Base-by-base conservation (phyloP, 1,139 yeast genomes). In the Insectozyma bohioensis region DNA sequence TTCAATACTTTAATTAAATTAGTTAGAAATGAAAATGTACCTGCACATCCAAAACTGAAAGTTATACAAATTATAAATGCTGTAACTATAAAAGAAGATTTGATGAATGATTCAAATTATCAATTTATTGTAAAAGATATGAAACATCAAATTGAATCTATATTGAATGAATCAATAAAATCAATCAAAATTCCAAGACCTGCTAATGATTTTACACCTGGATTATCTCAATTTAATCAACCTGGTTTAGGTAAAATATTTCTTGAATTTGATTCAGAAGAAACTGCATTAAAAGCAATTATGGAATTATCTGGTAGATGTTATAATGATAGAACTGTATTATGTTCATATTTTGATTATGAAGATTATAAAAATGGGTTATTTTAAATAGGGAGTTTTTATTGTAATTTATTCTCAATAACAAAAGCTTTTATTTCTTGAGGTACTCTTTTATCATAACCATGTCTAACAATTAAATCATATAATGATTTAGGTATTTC, bases 211-310 rank as follows among this genome's bases (percentile, higher is more conserved):
- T 73, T 52, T 32, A 56, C 65, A 0, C 70, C 72, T 2, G 72
- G 71, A 0, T 47, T 67, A 20, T 57, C 60, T 42, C 68, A 77
- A 52, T 57, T 71, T 46, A 49, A 61, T 12, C 65, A 67, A 24
- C 74, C 79, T 1, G 87, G 86, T 3, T 72, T 82, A 24, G 96
- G 96, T 0, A 81, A 77, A 45, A 69, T 85, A 0, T 87, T 69
- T 52, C 75, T 85, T 24, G 80, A 82, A 54, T 87, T 82, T 55
- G 70, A 65, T 2, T 63, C 66, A 12, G 61, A 65, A 4, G 71
- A 70, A 2, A 58, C 61, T 6, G 85, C 95, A 3, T 56, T 64
- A 17, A 56, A 61, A 14, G 94, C 94, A 1, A 67, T 81, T 31
- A 54, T 70, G 50, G 74, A 70, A n/a, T 49, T 86, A 15, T 78